A percentile compares a stretch with the other conserved stretches of the same genome.
phyloP scores from a whole-genome alignment of 2,329 filamentous ascomycete genomes.

The Sporothrix inflata region DNA sequence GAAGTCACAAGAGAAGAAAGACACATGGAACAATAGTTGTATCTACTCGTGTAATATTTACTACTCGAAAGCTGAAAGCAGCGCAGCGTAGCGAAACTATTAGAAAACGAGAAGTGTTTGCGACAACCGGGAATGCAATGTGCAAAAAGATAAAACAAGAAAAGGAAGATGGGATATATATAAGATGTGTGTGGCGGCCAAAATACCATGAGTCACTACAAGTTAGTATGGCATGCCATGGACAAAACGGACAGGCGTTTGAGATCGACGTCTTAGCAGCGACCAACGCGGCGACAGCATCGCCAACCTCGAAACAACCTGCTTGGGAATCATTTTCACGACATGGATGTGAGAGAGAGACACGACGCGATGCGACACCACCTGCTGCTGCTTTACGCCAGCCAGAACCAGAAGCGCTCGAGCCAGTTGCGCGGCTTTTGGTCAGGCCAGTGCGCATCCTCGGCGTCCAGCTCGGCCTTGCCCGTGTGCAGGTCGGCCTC shows the following conservation, averaged over 20 bases:
- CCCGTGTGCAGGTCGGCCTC: conserved; percentile 62
- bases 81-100: background rate
- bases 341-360: background rate
- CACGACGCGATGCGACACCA: background rate
- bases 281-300: background rate
- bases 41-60: conserved; percentile 17
- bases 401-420: conserved; percentile 59
- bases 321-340: background rate
- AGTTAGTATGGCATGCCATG: background rate
- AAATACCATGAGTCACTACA: background rate
- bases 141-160: background rate
- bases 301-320: background rate
- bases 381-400: conserved; percentile 23
- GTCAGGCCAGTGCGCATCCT: conserved; percentile 45
- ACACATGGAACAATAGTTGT: background rate
- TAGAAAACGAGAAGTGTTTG: background rate
- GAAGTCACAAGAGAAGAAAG: background rate
- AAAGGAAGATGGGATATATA: conserved; percentile 7
- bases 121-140: background rate
- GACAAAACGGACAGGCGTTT: background rate
- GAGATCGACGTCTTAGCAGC: background rate
- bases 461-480: conserved; percentile 60
- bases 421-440: conserved; percentile 55
- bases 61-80: background rate
- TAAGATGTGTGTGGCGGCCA: background rate